These are phyloP conservation scores for Arachnomyces sp. DNA, from an alignment of 2,329 filamentous ascomycete species.

Conservation along the genomic window DNA sequence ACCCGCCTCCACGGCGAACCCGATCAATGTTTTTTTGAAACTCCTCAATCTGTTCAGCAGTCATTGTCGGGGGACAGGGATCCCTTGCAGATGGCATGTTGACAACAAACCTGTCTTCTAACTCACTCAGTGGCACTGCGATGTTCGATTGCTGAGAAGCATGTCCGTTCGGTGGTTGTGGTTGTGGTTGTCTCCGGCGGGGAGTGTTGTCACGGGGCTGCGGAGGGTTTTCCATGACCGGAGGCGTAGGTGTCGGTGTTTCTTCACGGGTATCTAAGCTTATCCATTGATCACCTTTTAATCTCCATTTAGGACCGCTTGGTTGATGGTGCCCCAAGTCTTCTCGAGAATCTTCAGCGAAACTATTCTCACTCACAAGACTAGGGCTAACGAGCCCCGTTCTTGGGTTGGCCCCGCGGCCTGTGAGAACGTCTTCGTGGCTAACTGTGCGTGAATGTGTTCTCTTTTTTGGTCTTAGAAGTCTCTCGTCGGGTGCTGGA, in stretches of 20 bases:
- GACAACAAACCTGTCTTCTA: slow-evolving; percentile 37
- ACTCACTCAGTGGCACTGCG: slow-evolving; percentile 23
- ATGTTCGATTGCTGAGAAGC: slow-evolving; percentile 22
- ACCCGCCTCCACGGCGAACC: slow-evolving; percentile 22
- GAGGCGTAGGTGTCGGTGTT: slow-evolving; percentile 13
- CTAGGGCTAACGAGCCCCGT: slow-evolving; percentile 32
- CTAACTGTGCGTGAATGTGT: slow-evolving; percentile 13
- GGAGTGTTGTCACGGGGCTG: slow-evolving; percentile 2
- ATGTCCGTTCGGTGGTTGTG: slow-evolving; percentile 3
- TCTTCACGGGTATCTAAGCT: slow-evolving; percentile 21
- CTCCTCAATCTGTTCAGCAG: slow-evolving; percentile 29
- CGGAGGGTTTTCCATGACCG: slow-evolving; percentile 1
- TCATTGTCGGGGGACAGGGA: slow-evolving; percentile 34
- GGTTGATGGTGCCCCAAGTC: slow-evolving; percentile 9
- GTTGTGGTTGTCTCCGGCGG: slow-evolving; percentile 2
- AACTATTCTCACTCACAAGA: slow-evolving; percentile 17
- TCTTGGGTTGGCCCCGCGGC: slow-evolving; percentile 26
- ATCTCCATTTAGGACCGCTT: slow-evolving; percentile 22
- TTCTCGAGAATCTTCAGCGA: slow-evolving; percentile 14
- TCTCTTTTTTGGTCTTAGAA: neutral
- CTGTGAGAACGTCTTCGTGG: slow-evolving; percentile 28
- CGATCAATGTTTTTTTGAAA: slow-evolving; percentile 33
- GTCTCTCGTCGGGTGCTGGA: too few species aligned
- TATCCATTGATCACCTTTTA: slow-evolving; percentile 30
- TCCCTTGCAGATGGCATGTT: slow-evolving; percentile 38